Evolutionary conservation across 495 filamentous ascomycete genomes (phyloP).

Genomic region (Podospora fimiseda): DNA sequence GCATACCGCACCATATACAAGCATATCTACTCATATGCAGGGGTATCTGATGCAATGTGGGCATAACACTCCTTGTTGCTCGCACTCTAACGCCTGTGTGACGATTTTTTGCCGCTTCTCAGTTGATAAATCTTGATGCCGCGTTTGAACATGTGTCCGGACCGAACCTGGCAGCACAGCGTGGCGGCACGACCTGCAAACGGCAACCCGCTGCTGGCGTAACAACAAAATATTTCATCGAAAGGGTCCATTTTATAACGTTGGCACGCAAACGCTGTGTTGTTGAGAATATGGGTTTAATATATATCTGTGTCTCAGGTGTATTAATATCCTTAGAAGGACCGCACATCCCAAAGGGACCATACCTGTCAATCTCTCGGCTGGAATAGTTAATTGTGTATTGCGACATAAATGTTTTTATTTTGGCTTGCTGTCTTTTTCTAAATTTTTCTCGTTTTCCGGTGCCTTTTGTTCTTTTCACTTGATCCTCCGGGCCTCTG

Average conservation of each 20-base stretch:
- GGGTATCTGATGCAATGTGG: no score
- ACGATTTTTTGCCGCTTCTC: neutral
- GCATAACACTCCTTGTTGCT: neutral
- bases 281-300: no score
- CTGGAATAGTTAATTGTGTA: no score
- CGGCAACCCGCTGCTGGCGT: neutral
- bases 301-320: no score
- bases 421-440: neutral
- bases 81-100: neutral
- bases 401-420: neutral
- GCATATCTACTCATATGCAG: no score
- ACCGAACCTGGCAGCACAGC: neutral
- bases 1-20: no score
- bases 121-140: neutral
- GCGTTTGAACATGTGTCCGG: neutral
- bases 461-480: neutral
- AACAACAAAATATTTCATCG: neutral
- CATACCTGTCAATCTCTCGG: no score
- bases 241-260: neutral
- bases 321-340: no score
- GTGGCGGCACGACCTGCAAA: neutral
- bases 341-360: no score
- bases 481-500: no score
- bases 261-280: no score
- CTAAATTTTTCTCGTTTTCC: neutral